Conservation (phyloP, 2,329 filamentous ascomycete genomes). For the Colletotrichum euphorbiae region DNA sequence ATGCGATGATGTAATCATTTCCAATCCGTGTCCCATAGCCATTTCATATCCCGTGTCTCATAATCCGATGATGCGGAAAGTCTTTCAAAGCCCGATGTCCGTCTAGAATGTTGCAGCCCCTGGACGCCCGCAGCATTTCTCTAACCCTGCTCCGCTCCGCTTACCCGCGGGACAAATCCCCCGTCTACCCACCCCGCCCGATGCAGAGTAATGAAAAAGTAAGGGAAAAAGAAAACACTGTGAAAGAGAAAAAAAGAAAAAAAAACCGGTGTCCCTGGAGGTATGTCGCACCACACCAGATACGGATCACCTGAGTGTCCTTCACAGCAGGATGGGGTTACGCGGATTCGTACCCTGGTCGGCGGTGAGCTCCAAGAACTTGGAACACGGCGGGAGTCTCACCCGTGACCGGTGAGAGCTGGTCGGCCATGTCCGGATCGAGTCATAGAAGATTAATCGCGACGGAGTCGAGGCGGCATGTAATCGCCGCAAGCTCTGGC, state of each 20-base stretch:
- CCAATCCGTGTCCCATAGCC: constrained; percentile 7
- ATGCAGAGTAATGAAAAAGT: constrained; percentile 6
- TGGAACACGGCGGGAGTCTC: constrained; percentile 31
- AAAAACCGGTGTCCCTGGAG: neutral
- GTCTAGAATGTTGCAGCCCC: constrained; percentile 11
- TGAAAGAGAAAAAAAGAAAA: constrained; percentile 1
- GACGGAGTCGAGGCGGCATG: constrained; percentile 22
- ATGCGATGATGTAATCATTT: neutral
- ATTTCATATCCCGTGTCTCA: constrained; percentile 19
- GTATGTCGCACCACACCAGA: constrained; percentile 1
- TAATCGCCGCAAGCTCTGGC: constrained; percentile 31
- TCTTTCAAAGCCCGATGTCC: neutral
- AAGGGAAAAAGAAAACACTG: neutral
- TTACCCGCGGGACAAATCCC: neutral
- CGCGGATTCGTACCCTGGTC: constrained; percentile 7
- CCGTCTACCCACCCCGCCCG: neutral
- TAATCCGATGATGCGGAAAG: neutral
- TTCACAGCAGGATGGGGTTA: constrained; percentile 23
- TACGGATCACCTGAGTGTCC: neutral
- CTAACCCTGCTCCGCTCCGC: neutral
- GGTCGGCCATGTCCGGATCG: constrained; percentile 34
- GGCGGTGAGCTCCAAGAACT: constrained; percentile 32
- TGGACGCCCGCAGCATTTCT: constrained; percentile 8
- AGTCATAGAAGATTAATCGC: constrained; percentile 33
- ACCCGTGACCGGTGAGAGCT: constrained; percentile 27